Evolutionary conservation across 192 early-diverging fungal species (phyloP).

Genomic region (Haplosporangium gracile): DNA sequence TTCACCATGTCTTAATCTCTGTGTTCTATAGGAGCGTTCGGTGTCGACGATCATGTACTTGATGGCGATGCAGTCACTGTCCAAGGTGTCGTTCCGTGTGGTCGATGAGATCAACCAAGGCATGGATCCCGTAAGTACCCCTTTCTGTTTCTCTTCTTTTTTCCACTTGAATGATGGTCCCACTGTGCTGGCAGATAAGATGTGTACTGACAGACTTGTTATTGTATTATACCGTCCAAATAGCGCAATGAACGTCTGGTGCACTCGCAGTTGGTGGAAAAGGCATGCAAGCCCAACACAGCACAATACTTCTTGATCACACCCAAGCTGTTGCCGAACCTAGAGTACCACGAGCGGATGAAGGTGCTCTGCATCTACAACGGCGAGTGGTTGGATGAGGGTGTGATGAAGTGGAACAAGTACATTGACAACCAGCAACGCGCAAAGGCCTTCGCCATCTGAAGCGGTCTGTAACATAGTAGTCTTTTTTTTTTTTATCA

Average conservation of each 20-base stretch:
- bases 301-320: constrained; percentile 98
- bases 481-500: not conserved
- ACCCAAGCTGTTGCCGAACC: constrained; percentile 96
- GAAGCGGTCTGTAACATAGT: not conserved
- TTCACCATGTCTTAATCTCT: constrained; percentile 13
- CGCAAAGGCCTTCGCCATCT: not conserved
- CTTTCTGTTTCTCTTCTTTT: not conserved
- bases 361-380: constrained; percentile 94
- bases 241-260: constrained; percentile 92
- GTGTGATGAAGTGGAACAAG: constrained; percentile 32
- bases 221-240: not conserved
- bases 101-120: constrained; percentile 99
- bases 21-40: constrained; percentile 80
- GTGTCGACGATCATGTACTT: constrained; percentile 97
- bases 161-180: not conserved
- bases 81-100: constrained; percentile 93
- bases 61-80: constrained; percentile 91
- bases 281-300: constrained; percentile 76
- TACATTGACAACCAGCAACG: constrained; percentile 41
- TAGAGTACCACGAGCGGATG: constrained; percentile 94
- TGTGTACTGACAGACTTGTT: not conserved
- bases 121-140: constrained; percentile 84
- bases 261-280: constrained; percentile 91
- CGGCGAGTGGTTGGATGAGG: constrained; percentile 81
- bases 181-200: too few species aligned